Conservation (phyloP, 2,329 filamentous ascomycete species). For the Colletotrichum trifolii region DNA sequence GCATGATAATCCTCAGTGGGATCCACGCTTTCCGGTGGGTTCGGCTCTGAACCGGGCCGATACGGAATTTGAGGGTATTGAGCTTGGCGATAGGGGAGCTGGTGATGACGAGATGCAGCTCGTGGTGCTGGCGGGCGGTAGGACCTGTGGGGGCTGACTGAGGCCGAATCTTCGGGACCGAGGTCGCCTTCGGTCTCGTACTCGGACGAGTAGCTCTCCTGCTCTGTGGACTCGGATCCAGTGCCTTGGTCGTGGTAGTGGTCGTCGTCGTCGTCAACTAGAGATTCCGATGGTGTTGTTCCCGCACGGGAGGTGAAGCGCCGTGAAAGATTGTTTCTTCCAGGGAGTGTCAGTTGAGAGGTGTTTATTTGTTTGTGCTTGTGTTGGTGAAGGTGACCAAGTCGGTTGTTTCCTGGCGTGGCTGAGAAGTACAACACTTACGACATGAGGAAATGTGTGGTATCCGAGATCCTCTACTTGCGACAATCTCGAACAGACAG, state of each 20-base stretch:
- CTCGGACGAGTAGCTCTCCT: slow-evolving; percentile 44
- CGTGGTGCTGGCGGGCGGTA: slow-evolving; percentile 33
- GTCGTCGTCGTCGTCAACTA: slow-evolving; percentile 54
- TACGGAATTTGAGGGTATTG: slow-evolving; percentile 44
- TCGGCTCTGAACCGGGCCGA: slow-evolving; percentile 57
- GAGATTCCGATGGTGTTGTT: slow-evolving; percentile 47
- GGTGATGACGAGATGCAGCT: slow-evolving; percentile 34
- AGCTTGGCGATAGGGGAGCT: slow-evolving; percentile 45
- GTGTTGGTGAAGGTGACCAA: slow-evolving; percentile 21
- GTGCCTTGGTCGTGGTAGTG: slow-evolving; percentile 47
- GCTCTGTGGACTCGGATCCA: slow-evolving; percentile 42
- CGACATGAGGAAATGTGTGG: slow-evolving; percentile 50
- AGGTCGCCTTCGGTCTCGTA: slow-evolving; percentile 56
- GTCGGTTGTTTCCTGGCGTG: slow-evolving; percentile 34
- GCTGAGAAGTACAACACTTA: slow-evolving; percentile 42
- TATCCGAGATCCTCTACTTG: slow-evolving; percentile 55
- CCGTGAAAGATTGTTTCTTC: slow-evolving; percentile 32
- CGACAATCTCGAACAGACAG: slow-evolving; percentile 58
- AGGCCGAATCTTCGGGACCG: slow-evolving; percentile 66
- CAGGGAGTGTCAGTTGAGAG: slow-evolving; percentile 37
- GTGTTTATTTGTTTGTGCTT: slow-evolving; percentile 31
- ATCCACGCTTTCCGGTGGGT: slow-evolving; percentile 71
- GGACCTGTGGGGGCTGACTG: slow-evolving; percentile 51
- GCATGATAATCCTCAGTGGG: slow-evolving; percentile 70
- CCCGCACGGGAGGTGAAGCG: slow-evolving; percentile 33